phyloP scores from a whole-genome alignment of 1,284 basidiomycete species.

The Puccinia novopanici region DNA sequence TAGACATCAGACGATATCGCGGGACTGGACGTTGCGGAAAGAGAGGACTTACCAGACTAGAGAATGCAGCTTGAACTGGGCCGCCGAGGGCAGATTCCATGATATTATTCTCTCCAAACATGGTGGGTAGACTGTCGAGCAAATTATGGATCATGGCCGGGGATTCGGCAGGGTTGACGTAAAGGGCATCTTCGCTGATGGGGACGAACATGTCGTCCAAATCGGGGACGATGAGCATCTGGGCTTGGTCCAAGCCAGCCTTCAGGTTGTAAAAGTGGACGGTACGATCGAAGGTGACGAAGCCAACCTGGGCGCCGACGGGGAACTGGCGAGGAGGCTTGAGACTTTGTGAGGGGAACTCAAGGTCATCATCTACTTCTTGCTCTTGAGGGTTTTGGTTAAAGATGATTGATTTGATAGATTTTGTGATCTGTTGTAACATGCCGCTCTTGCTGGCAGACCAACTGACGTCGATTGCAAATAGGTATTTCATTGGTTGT shows the following conservation, averaged over 20 bases:
- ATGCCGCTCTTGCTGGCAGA: constrained; percentile 74
- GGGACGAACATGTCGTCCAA: constrained; percentile 89
- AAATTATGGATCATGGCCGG: constrained; percentile 68
- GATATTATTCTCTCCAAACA: constrained; percentile 66
- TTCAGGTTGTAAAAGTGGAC: constrained; percentile 89
- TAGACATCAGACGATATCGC: neutral
- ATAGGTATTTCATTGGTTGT: constrained; percentile 74
- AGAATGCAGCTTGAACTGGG: constrained; percentile 72
- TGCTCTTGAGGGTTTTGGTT: constrained; percentile 59
- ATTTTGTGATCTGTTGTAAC: constrained; percentile 70
- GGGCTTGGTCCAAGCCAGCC: constrained; percentile 66
- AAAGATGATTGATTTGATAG: constrained; percentile 71
- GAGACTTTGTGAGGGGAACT: constrained; percentile 55
- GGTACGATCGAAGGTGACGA: constrained; percentile 80
- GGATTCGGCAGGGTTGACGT: constrained; percentile 75
- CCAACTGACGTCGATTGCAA: constrained; percentile 81
- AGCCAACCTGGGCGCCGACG: constrained; percentile 65
- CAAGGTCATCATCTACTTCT: constrained; percentile 58
- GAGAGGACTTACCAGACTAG: constrained; percentile 64
- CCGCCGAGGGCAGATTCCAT: constrained; percentile 75
- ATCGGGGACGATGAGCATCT: constrained; percentile 84
- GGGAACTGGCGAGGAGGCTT: constrained; percentile 56
- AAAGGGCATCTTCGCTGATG: constrained; percentile 68
- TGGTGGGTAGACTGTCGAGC: constrained; percentile 69
- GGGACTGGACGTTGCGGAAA: constrained; percentile 4